Evolutionary conservation across 2,329 filamentous ascomycete species (phyloP).

Genomic region (Diplodia intermedia): DNA sequence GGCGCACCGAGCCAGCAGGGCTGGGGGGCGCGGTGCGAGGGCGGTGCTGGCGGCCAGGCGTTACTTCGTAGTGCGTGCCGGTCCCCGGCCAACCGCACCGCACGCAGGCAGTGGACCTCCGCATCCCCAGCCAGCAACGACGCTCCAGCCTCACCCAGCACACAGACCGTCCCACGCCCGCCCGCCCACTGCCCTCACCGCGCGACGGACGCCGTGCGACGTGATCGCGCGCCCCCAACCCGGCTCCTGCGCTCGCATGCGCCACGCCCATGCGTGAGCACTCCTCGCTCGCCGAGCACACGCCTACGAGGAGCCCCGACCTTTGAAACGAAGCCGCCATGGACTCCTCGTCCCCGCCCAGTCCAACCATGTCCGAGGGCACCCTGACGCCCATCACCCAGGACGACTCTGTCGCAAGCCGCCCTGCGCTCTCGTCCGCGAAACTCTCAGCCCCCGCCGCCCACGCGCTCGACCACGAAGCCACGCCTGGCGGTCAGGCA

Average conservation of each 20-base stretch:
- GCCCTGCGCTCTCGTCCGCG: slow-evolving; percentile 8
- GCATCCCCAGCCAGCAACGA: slow-evolving; percentile 22
- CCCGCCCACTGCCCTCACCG: slow-evolving; percentile 17
- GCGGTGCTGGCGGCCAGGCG: background rate
- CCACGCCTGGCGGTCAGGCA: slow-evolving; percentile 9
- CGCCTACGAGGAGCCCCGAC: slow-evolving; percentile 30
- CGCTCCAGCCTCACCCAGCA: slow-evolving; percentile 28
- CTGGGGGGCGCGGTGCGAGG: slow-evolving; percentile 12
- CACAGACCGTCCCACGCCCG: slow-evolving; percentile 29
- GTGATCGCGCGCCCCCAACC: slow-evolving; percentile 28
- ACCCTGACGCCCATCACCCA: slow-evolving; percentile 42
- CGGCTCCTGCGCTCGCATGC: slow-evolving; percentile 29
- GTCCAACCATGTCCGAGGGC: slow-evolving; percentile 39
- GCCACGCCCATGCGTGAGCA: slow-evolving; percentile 29
- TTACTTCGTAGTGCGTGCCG: background rate
- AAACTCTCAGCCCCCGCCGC: slow-evolving; percentile 17
- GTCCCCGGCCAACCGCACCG: slow-evolving; percentile 12
- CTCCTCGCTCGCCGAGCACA: slow-evolving; percentile 30
- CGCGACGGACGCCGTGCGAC: slow-evolving; percentile 29
- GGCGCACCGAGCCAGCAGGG: background rate
- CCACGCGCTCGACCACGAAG: slow-evolving; percentile 18
- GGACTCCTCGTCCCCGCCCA: slow-evolving; percentile 43
- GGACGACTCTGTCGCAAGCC: slow-evolving; percentile 37
- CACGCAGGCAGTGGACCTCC: slow-evolving; percentile 2
- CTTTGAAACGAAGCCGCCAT: slow-evolving; percentile 36